These are phyloP conservation scores for Pichia manshurica DNA, from an alignment of 805 yeast genomes.

Conservation along the genomic window DNA sequence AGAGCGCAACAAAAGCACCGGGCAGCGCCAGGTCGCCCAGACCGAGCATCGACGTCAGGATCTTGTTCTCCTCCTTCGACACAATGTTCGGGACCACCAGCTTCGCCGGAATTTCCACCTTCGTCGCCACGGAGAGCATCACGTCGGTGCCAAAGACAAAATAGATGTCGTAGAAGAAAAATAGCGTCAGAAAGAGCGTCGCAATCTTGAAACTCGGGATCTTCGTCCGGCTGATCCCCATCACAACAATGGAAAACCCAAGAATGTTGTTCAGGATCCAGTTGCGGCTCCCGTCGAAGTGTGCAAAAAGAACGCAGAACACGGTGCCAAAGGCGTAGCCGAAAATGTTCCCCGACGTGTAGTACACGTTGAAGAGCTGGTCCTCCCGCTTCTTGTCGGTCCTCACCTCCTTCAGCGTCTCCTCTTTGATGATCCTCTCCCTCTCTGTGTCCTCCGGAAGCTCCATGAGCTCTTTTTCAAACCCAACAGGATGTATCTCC, in stretches of 20 bases:
- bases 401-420: constrained; percentile 21
- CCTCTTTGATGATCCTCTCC: constrained; percentile 27
- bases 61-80: constrained; percentile 16
- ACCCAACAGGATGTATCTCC: constrained; percentile 34
- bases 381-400: constrained; percentile 20
- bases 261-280: constrained; percentile 45
- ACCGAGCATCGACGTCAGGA: constrained; percentile 43
- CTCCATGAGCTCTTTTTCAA: constrained; percentile 26
- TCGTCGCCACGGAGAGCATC: constrained; percentile 58
- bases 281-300: constrained; percentile 28
- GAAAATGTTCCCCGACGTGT: constrained; percentile 28
- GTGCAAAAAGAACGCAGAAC: constrained; percentile 17
- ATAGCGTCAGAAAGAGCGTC: constrained; percentile 38
- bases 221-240: constrained; percentile 35
- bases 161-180: constrained; percentile 58
- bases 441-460: constrained; percentile 30
- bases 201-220: constrained; percentile 44
- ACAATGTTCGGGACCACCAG: constrained; percentile 37
- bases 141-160: constrained; percentile 60
- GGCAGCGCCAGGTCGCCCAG: constrained; percentile 65
- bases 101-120: constrained; percentile 50
- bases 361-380: constrained; percentile 33
- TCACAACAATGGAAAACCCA: constrained; percentile 39
- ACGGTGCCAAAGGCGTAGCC: constrained; percentile 19
- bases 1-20: constrained; percentile 45